phyloP scores from a whole-genome alignment of 345 rosid genomes.

The Balakata baccata region DNA sequence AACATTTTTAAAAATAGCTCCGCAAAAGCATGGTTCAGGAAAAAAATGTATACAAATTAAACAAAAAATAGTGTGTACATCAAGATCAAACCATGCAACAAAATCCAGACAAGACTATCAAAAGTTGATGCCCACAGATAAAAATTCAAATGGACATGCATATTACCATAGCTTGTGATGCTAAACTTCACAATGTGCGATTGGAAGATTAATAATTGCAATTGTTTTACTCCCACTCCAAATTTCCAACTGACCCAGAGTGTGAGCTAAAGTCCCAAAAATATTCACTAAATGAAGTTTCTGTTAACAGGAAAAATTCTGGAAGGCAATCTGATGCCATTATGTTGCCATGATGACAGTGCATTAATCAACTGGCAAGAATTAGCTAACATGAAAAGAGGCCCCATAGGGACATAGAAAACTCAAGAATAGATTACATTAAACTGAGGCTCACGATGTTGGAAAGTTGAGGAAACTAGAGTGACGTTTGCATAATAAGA shows the following conservation, averaged over 20 bases:
- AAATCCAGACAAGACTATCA: neutral
- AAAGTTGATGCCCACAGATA: neutral
- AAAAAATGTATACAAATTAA: conserved; percentile 4
- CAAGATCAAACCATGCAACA: neutral
- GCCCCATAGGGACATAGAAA: neutral
- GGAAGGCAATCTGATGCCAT: neutral
- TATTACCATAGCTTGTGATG: neutral
- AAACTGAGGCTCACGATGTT: neutral
- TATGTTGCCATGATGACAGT: neutral
- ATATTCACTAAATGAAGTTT: neutral
- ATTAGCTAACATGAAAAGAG: neutral
- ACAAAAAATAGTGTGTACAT: neutral
- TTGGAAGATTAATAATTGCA: neutral
- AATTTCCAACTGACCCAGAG: neutral
- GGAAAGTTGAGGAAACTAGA: neutral
- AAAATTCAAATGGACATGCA: neutral
- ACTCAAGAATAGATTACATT: neutral
- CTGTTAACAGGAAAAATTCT: neutral
- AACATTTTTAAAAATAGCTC: conserved; percentile 3
- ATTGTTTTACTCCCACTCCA: neutral
- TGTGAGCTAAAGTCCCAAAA: neutral
- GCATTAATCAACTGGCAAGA: neutral
- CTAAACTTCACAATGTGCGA: conserved; percentile 1
- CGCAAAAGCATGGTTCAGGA: conserved; percentile 9
- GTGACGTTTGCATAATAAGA: neutral